Conservation (phyloP, 257 asterid genomes). For the Fraxinus americana region DNA sequence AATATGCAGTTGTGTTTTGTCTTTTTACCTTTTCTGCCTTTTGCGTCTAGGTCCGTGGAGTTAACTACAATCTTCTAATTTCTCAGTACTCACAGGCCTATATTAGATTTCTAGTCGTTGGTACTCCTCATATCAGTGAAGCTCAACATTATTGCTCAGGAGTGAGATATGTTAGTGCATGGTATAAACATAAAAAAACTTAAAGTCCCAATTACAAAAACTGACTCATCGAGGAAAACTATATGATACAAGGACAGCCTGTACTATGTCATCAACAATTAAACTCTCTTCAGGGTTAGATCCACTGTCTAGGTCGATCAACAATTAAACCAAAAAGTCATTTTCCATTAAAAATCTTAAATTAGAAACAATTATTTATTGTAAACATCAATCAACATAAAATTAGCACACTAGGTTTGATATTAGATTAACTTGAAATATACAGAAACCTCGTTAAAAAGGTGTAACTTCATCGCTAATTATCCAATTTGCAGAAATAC, state of each 20-base stretch:
- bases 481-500: not conserved
- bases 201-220: not conserved
- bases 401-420: no score
- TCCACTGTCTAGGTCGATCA: not conserved
- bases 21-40: constrained; percentile 8
- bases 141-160: not conserved
- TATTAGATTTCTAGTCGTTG: not conserved
- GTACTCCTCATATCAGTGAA: not conserved
- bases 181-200: not conserved
- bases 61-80: not conserved
- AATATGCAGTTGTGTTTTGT: constrained; percentile 3
- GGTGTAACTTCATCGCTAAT: not conserved
- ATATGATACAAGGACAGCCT: constrained; percentile 18
- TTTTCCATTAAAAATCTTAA: no score
- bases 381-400: no score
- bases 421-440: not conserved
- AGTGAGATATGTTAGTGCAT: not conserved
- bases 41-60: constrained; percentile 1
- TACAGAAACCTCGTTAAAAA: constrained; percentile 15
- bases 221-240: not conserved
- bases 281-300: constrained; percentile 16
- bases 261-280: constrained; percentile 5
- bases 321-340: no score
- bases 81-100: constrained; percentile 14
- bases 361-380: no score